Conservation (phyloP, 805 yeast species). For the Candida qinlingensis region DNA sequence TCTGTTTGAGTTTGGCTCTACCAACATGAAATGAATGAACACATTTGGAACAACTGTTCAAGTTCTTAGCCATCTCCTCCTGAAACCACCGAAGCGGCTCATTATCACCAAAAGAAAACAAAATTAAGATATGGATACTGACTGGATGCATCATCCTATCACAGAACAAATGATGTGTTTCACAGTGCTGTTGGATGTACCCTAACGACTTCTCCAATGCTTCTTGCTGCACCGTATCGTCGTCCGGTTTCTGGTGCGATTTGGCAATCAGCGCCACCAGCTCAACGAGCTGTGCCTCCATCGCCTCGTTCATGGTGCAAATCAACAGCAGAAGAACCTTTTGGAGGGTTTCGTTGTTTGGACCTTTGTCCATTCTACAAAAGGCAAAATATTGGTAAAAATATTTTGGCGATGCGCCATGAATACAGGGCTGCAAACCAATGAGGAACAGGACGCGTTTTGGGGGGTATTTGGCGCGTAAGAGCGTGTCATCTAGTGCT, state of each 20-base stretch:
- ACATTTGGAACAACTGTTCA: conserved; percentile 51
- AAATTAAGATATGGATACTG: conserved; percentile 48
- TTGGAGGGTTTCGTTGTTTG: too few relatives aligned
- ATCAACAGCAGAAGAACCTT: too few relatives aligned
- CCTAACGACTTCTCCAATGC: conserved; percentile 37
- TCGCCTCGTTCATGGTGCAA: not conserved
- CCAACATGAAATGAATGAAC: conserved; percentile 47
- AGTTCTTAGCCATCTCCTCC: conserved; percentile 31
- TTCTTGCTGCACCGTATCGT: conserved; percentile 30
- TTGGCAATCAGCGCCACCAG: conserved; percentile 2
- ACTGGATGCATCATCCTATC: conserved; percentile 42
- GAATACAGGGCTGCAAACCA: too few relatives aligned
- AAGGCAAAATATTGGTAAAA: too few relatives aligned
- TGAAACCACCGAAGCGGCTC: conserved; percentile 41
- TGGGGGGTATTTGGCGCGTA: too few relatives aligned
- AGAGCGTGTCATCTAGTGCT: too few relatives aligned
- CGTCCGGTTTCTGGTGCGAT: conserved; percentile 29
- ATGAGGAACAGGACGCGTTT: too few relatives aligned
- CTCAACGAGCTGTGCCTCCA: not conserved
- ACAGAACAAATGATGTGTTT: conserved; percentile 50
- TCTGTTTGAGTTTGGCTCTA: conserved; percentile 44
- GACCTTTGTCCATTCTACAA: too few relatives aligned
- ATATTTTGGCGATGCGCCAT: too few relatives aligned
- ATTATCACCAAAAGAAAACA: conserved; percentile 53
- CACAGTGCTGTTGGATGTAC: conserved; percentile 27